A percentile compares a stretch with the other conserved stretches of the same genome.
phyloP scores from a whole-genome alignment of 495 filamentous ascomycete genomes.

The Podospora conica region DNA sequence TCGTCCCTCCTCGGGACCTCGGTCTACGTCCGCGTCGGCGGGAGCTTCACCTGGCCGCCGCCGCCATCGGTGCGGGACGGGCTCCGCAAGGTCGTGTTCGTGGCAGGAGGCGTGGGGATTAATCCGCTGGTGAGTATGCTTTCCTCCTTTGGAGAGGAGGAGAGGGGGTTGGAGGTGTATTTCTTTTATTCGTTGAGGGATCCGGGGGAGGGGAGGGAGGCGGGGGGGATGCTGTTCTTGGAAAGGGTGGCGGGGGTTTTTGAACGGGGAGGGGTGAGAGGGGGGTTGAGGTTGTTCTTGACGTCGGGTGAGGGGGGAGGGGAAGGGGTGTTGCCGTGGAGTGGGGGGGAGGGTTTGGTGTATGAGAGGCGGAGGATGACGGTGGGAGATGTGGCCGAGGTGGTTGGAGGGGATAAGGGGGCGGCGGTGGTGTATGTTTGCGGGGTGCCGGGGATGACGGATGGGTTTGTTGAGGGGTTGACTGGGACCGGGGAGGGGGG shows the following conservation, averaged over 20 bases:
- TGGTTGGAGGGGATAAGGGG: slow-evolving; percentile 42
- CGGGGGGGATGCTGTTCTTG: slow-evolving; percentile 37
- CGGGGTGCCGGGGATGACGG: slow-evolving; percentile 74
- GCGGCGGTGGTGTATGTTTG: slow-evolving; percentile 68
- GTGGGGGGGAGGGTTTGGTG: slow-evolving; percentile 25
- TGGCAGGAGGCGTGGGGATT: slow-evolving; percentile 81
- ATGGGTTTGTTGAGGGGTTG: slow-evolving; percentile 57
- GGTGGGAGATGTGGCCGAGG: slow-evolving; percentile 43
- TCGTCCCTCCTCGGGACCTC: slow-evolving; percentile 50
- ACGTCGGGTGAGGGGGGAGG: slow-evolving; percentile 14
- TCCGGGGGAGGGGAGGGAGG: slow-evolving; percentile 17
- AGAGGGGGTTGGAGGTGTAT: slow-evolving; percentile 19
- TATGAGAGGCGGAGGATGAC: slow-evolving; percentile 45
- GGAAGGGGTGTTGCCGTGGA: slow-evolving; percentile 12
- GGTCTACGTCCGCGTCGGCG: slow-evolving; percentile 66
- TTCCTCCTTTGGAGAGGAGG: slow-evolving; percentile 25
- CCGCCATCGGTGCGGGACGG: slow-evolving; percentile 47
- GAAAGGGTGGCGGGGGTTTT: slow-evolving; percentile 36
- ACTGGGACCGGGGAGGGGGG: slow-evolving; percentile 37
- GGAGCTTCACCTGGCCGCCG: slow-evolving; percentile 76
- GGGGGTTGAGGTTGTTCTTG: slow-evolving; percentile 31
- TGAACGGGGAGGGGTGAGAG: slow-evolving; percentile 20
- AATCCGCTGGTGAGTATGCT: slow-evolving; percentile 57
- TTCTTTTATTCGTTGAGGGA: slow-evolving; percentile 40
- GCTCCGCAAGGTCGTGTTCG: slow-evolving; percentile 57